Conservation (phyloP, 73 alveolate species). For the Tetrahymena thermophila region DNA sequence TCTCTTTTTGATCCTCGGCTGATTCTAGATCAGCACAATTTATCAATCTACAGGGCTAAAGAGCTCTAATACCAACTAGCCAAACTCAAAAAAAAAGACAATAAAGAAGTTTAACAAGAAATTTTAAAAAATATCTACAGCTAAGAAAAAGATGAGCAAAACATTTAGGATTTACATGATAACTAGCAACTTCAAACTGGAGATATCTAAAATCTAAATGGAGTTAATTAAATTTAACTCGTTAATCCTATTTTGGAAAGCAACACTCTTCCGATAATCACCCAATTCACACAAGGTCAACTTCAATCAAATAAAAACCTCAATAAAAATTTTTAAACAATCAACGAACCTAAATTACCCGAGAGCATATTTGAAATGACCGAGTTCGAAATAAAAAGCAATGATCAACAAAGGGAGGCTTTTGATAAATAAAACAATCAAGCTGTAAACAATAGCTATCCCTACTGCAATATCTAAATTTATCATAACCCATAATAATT, state of each 20-base stretch:
- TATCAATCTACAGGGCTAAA: background rate
- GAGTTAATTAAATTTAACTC: background rate
- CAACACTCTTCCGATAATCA: background rate
- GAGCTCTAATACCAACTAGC: background rate
- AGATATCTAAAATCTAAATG: background rate
- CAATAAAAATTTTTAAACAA: background rate
- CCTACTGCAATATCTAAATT: background rate
- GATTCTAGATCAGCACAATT: background rate
- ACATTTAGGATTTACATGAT: background rate
- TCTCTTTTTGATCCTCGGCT: slow-evolving; percentile 14
- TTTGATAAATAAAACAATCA: background rate
- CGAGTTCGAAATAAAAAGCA: background rate
- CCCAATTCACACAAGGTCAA: background rate
- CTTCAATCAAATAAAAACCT: background rate
- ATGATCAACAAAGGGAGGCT: background rate
- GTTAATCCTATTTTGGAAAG: background rate
- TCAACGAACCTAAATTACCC: background rate
- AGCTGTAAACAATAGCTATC: background rate
- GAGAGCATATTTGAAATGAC: background rate
- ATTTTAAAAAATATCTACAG: background rate
- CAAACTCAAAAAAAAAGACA: background rate
- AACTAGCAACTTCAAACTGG: background rate
- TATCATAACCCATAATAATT: background rate
- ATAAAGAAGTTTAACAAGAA: background rate
- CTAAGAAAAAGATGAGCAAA: background rate